Percentiles rank a stretch among this genome's conserved stretches.
Conservation (phyloP, 345 rosid species). For the Acer negundo region DNA sequence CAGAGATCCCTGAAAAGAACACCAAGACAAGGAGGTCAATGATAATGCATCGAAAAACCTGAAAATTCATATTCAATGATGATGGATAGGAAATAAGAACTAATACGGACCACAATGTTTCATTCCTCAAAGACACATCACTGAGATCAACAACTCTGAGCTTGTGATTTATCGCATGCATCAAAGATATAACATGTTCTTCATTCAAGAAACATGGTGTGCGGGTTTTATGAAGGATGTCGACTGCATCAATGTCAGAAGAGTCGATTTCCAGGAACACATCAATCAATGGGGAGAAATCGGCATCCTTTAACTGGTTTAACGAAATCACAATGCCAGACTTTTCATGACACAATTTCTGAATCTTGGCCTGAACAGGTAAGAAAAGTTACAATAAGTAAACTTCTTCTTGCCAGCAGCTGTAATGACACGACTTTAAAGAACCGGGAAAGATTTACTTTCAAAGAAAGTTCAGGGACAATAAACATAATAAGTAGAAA, state of each 20-base stretch:
- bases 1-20: conserved; percentile 39
- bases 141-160: conserved; percentile 42
- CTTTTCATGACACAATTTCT: conserved; percentile 28
- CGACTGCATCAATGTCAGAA: conserved; percentile 40
- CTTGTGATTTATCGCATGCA: conserved; percentile 37
- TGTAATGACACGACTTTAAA: background rate
- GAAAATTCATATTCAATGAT: background rate
- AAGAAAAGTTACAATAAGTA: background rate
- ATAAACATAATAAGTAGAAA: background rate
- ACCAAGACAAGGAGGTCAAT: conserved; percentile 9
- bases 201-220: conserved; percentile 32
- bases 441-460: background rate
- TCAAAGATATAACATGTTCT: conserved; percentile 37
- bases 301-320: conserved; percentile 39
- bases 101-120: conserved; percentile 37
- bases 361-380: conserved; percentile 41
- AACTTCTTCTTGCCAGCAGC: background rate
- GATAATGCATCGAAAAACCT: background rate
- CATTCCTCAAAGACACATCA: conserved; percentile 32
- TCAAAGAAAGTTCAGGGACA: background rate
- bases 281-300: conserved; percentile 41
- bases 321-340: conserved; percentile 33
- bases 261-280: conserved; percentile 28
- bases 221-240: conserved; percentile 28
- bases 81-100: background rate